phyloP scores from a whole-genome alignment of 225 moss, liverwort and hornwort genomes.

The Pseudisothecium myosuroides region DNA sequence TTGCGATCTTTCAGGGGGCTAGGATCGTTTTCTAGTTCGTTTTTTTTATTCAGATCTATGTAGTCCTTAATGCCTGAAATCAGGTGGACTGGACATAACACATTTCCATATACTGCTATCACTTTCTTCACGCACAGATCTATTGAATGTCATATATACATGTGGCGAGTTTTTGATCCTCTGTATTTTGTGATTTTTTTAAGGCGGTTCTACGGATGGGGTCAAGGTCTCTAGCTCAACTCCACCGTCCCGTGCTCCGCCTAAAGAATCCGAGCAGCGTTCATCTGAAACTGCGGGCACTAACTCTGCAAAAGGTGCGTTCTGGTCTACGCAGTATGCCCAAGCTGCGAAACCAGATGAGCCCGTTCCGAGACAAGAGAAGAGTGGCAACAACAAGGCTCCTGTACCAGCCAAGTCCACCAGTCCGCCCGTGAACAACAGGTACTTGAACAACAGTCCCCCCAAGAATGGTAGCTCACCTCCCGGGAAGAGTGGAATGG shows the following conservation, averaged over 20 bases:
- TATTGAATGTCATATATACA: neutral
- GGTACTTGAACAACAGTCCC: conserved; percentile 30
- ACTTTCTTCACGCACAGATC: neutral
- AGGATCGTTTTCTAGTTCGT: neutral
- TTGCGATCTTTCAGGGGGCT: neutral
- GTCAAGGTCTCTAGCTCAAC: conserved; percentile 13
- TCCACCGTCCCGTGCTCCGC: conserved; percentile 55
- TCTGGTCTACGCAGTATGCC: conserved; percentile 91
- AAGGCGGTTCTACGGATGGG: conserved; percentile 19
- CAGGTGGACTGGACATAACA: neutral
- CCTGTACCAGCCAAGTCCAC: conserved; percentile 10
- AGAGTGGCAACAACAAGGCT: conserved; percentile 4
- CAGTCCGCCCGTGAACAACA: conserved; percentile 7
- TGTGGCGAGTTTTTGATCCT: neutral
- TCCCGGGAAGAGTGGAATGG: conserved; percentile 13
- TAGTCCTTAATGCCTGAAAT: neutral
- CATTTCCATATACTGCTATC: neutral
- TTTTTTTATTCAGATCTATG: neutral
- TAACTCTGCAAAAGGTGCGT: conserved; percentile 52
- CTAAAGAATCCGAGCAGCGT: conserved; percentile 61
- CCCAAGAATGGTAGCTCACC: conserved; percentile 27
- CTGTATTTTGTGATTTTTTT: neutral
- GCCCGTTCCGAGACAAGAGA: conserved; percentile 18
- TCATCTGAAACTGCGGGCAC: conserved; percentile 32
- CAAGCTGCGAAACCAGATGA: conserved; percentile 43